Evolutionary conservation across 176 grass and related monocot species (phyloP), one percentile per base, ranked within the genome.

Genomic region (Aegilops sharonensis): DNA sequence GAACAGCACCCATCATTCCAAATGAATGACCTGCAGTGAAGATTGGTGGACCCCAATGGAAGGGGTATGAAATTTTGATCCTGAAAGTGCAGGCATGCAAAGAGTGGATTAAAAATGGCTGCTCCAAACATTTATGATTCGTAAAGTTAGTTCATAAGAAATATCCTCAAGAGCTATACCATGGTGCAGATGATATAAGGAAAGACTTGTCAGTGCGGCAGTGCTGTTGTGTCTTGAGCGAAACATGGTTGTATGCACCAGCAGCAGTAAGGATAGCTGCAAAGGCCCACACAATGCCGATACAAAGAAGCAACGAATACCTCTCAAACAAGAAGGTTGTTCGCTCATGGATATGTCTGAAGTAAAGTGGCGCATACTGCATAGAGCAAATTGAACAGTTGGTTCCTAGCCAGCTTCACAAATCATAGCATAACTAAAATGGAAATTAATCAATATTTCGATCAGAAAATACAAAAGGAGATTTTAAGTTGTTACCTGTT

Each of bases 1-100:
- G 92, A 78, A 99, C 97, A 87, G 97, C 97, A 78, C 94, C 97
- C 90, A 99, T 99, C 97, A 99, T 97, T 76, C 97, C 97, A 86
- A 99, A 99, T 83, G 92, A 94, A 78, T 99, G 94, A 62, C 94
- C 90, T 57, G 97, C 97, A 13, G 88, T 90, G 83, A 99, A 99
- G 72, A 99, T 99, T 48, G 97, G 97, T 2, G 83, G 70, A 30
- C 97, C 97, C 97, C 97, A 99, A 74, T 99, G 94, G 83, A 99
- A 97, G 15, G 97, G 97, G 69, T 93, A 97, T 25, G 94, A 94
- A 78, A 96, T 84, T 88, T 85, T 99, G 78, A 99, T 94, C 97
- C 97, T 99, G 50, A 79, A 91, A 74, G n/a, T 42, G 78, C 23
- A 89, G 56, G 77, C 7, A 78, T 84, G 25, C 52, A 83, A 72